Evolutionary conservation across 2,329 filamentous ascomycete genomes (phyloP), one percentile per base, ranked within the genome.

Genomic region (Fusarium compactum): DNA sequence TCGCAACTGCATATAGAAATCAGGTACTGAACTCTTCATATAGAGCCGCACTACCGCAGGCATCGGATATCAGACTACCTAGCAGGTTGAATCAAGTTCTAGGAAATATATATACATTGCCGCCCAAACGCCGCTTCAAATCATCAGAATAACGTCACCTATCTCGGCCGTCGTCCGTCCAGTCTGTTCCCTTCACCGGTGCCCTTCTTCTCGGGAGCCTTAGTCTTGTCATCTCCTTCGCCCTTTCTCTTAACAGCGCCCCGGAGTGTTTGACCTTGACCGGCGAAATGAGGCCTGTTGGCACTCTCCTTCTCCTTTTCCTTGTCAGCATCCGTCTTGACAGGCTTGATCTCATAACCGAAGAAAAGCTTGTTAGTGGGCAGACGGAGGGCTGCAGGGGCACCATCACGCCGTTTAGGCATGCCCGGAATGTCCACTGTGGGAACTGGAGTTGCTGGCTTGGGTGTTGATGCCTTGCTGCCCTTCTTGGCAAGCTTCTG

Each of bases 291-390:
- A n/a, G 91, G 91, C 70, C 89, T 88, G 64, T 86, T 85, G 6
- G 87, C 85, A n/a, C 89, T 71, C 66, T 89, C 87, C 40, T 89
- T 86, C 63, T 91, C 89, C 65, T 90, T 85, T 54, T 89, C 88
- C 77, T 89, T 90, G 62, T 93, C 89, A 38, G 89, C 91, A 61
- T 91, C 89, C 11, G 92, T 93, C 83, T 94, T 95, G 44, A 97
- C 85, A 0, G 95, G 95, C 80, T 92, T 97, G 78, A 97, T 87
- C 76, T 97, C 92, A 76, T 98, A 99, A 5, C 96, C 96, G 70
- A 99, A 97, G 85, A 99, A 99, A 7, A 99, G 85, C 81, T 98
- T 97, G 75, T 96, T 96, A 0, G 92, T 91, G 1, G 93, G 88
- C 54, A 99, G 80, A 29, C 96, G 88, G 10, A 99, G 86, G 6